Conservation (phyloP, 805 yeast genomes). For the Pichia gijzeniarum region DNA sequence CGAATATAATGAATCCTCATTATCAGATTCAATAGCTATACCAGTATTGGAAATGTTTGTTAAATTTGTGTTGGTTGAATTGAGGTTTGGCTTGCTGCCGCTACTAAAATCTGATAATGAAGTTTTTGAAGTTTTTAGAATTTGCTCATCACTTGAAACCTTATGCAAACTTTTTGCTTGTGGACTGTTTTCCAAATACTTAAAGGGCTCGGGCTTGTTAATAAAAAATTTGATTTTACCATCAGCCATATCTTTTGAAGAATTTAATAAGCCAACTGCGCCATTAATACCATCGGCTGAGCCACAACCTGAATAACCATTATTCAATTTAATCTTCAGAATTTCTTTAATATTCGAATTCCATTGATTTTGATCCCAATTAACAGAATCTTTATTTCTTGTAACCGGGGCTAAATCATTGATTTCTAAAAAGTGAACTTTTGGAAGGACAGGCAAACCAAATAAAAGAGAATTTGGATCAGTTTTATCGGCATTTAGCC, state of each 20-base stretch:
- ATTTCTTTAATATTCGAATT: constrained; percentile 46
- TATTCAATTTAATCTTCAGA: constrained; percentile 43
- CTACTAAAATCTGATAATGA: neutral
- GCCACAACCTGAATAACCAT: constrained; percentile 79
- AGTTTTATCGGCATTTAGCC: constrained; percentile 65
- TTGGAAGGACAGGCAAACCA: constrained; percentile 79
- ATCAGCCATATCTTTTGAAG: constrained; percentile 22
- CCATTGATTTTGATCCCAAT: constrained; percentile 63
- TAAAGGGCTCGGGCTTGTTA: constrained; percentile 9
- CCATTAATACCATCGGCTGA: constrained; percentile 55
- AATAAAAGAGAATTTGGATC: constrained; percentile 63
- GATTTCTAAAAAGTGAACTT: constrained; percentile 62
- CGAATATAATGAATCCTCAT: constrained; percentile 6
- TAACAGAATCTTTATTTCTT: constrained; percentile 25
- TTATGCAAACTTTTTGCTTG: neutral
- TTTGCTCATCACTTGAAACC: constrained; percentile 3
- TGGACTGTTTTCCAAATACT: constrained; percentile 12
- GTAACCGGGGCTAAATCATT: constrained; percentile 48
- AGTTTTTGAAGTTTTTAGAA: constrained; percentile 1
- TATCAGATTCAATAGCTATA: neutral
- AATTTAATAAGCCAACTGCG: constrained; percentile 34
- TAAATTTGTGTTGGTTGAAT: neutral
- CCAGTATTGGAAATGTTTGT: neutral
- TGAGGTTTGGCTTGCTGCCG: neutral
- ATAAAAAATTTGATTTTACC: constrained; percentile 21